Evolutionary conservation across 352 stramenopile species (phyloP), one percentile per base, ranked within the genome.

Genomic region (Phytophthora pistaciae): DNA sequence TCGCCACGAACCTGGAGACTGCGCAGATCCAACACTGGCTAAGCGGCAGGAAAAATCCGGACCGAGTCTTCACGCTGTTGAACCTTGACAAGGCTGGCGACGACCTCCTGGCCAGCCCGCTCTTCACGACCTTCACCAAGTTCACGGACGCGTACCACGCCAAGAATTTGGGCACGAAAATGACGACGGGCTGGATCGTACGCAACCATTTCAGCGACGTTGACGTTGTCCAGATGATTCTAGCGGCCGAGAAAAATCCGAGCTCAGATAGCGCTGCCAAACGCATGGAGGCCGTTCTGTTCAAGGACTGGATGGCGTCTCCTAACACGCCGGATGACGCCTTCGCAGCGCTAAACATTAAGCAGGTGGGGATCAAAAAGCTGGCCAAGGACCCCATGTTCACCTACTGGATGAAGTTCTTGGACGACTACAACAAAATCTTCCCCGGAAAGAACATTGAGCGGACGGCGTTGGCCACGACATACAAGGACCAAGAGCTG

Each of bases 381-480:
- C 27, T 59, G n/a, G 27, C 48, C 16, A 13, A 60, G 10, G 46
- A 31, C 11, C 54, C 54, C 2, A 25, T 49, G 54, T 13, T 60
- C 18, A 14, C 8, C 7, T 31, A 31, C 18, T 49, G 54, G 31
- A 21, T 49, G 13, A 60, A 48, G 31, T 60, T 48, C 16, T 3
- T 60, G 9, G 33, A 49, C 18, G n/a, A 60, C 18, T 60, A 49
- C 14, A 60, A 60, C 27, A 31, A 40, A 27, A 27, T 27, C 25
- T 49, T 49, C 31, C 31, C 31, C 6, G 40, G 40, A 8, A 49
- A 18, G 18, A 21, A 49, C 18, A 20, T 20, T 21, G 14, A 49
- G 0, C 18, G 40, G 0, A 49, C 31, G 31, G 11, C 11, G 3
- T 38, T 38, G 31, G 6, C 31, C 31, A 40, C 33, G 33, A 40